Percentiles rank a stretch among this genome's conserved stretches.
phyloP scores from a whole-genome alignment of 83 land plant genomes.

The Larix sibirica region DNA sequence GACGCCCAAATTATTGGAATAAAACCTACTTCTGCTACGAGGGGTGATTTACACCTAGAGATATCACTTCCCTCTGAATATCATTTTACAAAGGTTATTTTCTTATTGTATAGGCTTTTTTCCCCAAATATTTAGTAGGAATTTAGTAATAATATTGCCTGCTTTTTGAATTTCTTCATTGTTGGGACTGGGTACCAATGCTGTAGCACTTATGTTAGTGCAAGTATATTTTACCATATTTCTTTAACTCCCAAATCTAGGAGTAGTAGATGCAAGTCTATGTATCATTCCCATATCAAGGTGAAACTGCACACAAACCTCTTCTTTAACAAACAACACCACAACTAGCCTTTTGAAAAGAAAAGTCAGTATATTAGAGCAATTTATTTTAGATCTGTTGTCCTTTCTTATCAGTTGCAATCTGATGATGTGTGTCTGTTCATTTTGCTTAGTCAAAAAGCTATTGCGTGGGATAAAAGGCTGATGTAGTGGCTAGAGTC shows the following conservation, averaged over 20 bases:
- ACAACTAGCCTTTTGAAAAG: too few relatives aligned
- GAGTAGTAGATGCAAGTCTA: too few relatives aligned
- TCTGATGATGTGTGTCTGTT: neutral
- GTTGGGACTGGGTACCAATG: neutral
- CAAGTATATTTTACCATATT: neutral
- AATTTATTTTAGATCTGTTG: too few relatives aligned
- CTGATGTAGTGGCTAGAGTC: neutral
- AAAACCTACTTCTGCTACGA: slow-evolving; percentile 55
- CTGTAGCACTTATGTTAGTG: neutral
- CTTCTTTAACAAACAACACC: neutral
- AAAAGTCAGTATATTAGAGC: neutral
- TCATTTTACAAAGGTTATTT: slow-evolving; percentile 84
- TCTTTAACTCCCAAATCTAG: neutral
- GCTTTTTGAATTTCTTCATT: neutral
- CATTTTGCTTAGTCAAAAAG: neutral
- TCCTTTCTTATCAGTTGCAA: neutral
- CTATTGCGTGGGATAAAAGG: neutral
- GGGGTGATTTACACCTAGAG: slow-evolving; percentile 62
- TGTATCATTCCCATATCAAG: too few relatives aligned
- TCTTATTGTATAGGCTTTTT: neutral
- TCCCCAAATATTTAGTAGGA: neutral
- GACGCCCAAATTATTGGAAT: slow-evolving; percentile 64
- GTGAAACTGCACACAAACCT: neutral
- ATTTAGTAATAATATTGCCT: neutral
- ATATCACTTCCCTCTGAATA: slow-evolving; percentile 84